Evolutionary conservation across 257 asterid species (phyloP).

Genomic region (Thymus quinquecostatus): DNA sequence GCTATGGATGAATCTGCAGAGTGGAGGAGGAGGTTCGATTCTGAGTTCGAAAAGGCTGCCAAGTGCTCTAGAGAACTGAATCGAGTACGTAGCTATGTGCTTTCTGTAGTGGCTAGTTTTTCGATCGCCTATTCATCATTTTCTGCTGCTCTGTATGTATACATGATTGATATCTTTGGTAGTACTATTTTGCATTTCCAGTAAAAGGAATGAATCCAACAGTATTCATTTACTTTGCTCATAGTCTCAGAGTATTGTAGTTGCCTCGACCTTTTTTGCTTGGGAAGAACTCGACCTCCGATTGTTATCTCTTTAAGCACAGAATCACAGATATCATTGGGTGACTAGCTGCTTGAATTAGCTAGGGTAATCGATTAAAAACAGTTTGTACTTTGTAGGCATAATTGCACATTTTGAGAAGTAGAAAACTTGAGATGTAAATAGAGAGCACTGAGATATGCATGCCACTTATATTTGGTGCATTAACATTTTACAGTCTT

Average conservation of each 20-base stretch:
- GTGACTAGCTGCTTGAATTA: conserved; percentile 14
- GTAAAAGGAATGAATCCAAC: background rate
- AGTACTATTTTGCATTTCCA: background rate
- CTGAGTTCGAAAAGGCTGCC: conserved; percentile 55
- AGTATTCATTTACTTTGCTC: conserved; percentile 2
- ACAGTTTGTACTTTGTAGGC: background rate
- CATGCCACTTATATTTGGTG: background rate
- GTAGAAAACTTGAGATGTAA: background rate
- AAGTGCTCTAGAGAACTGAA: conserved; percentile 61
- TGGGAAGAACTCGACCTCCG: background rate
- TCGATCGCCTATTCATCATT: background rate
- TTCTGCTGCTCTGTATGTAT: no score
- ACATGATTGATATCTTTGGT: background rate
- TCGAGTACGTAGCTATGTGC: conserved; percentile 45
- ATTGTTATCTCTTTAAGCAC: background rate
- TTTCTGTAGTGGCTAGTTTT: conserved; percentile 3
- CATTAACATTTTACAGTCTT: background rate
- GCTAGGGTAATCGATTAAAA: background rate
- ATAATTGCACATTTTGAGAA: conserved; percentile 6
- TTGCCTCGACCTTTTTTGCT: background rate
- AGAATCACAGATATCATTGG: background rate
- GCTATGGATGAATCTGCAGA: conserved; percentile 99
- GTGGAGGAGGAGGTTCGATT: conserved; percentile 88
- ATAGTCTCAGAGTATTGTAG: background rate
- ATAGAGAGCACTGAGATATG: conserved; percentile 20